Base-by-base conservation (phyloP, 2,329 filamentous ascomycete genomes). In the Knoxdaviesia capensis region DNA sequence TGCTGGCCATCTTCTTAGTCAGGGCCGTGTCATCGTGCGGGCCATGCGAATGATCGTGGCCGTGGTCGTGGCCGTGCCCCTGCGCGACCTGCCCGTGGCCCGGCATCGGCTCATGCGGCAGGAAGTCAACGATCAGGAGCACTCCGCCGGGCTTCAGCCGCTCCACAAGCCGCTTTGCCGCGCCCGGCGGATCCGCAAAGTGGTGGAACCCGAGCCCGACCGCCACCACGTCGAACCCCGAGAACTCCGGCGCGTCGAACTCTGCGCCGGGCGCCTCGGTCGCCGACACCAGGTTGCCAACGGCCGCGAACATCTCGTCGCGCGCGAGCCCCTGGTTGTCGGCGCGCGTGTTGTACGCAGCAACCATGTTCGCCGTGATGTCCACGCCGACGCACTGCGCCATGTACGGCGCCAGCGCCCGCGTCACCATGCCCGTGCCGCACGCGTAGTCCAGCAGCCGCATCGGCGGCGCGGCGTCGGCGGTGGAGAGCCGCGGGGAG, bases 371-470 rank as follows among this genome's bases (percentile, higher is more conserved):
- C 47, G 75, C 66, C 0, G 79, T 78, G 43, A 85, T 59, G 52
- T 87, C 81, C 38, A 87, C 65, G 36, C 79, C 81, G 10, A 77
- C 59, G 39, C 72, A 71, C 48, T 76, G 65, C 1, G 71, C 74
- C 3, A 74, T 67, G 49, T 71, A 76, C 2, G 75, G 71, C 1
- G 67, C 69, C 9, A 81, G 63, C 9, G 71, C 77, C 55, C 69
- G 65, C 8, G 77, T 78, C 47, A 82, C 63, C 43, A 72, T 57
- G 2, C 79, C 79, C 5, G 77, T 77, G 6, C 81, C 81, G 52
- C 80, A 86, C 10, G 81, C 81, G 56, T 86, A 87, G 54, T 87
- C 81, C 2, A 86, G 62, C 20, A 84, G 57, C 38, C 68, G 66
- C 36, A 74, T 62, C 43, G 50, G 52, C 51, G 50, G 60, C 39